Evolutionary conservation across 2,329 filamentous ascomycete species (phyloP), one percentile per base, ranked within the genome.

Genomic region (Epichloe baconii): DNA sequence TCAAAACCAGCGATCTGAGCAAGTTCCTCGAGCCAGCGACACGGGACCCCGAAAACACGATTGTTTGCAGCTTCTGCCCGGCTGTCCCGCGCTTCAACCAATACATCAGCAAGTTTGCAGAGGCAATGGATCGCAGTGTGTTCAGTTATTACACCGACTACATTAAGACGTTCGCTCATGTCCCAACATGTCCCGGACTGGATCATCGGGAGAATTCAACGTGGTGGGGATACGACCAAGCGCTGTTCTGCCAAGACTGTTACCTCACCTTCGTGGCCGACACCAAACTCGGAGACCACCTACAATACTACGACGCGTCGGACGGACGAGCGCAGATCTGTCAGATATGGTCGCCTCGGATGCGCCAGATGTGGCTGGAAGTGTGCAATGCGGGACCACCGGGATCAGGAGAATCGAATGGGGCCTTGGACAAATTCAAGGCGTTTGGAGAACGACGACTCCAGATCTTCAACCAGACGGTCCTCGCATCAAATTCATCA

Each of bases 281-380:
- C 12, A 66, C 65, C 1, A 19, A 55, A 0, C 55, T 68, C 0
- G 62, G 60, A 2, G 40, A 44, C 1, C 48, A 52, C 0, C 51
- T 67, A 19, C 57, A 60, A 0, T 53, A 68, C 41, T 62, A 64
- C 14, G 58, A 47, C 1, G 53, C 51, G 1, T 53, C 55, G 5
- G 58, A 66, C 11, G 54, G 61, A 12, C 56, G 58, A 0, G 42
- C 56, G 2, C 54, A 61, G 5, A 65, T 66, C 40, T 70, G 68
- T 46, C 64, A 65, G 36, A 58, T 69, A 5, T 69, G 66, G 62
- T 67, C 66, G 3, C 62, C 63, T 0, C 63, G 68, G 5, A 69
- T 70, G 66, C 66, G 68, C n/a, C 56, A 47, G 1, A 60, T 66
- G 55, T 70, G 63, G 59, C 54, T 58, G 2, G 54, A 58, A 10